These are phyloP conservation scores for Mycena leptocephala DNA, from an alignment of 768 basidiomycete species.

Conservation along the genomic window DNA sequence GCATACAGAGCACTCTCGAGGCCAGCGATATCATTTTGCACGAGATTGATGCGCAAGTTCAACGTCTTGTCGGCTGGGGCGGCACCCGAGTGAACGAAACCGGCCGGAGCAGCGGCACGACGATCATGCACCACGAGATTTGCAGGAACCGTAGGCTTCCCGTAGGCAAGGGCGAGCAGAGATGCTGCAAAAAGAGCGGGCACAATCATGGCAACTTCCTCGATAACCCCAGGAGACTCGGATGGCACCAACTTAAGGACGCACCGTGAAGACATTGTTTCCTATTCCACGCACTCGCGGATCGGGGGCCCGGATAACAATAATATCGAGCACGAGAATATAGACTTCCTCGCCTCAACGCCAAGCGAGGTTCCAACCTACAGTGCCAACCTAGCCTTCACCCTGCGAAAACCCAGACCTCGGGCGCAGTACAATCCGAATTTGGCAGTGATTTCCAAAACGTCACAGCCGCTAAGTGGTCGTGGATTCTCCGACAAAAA, in stretches of 20 bases:
- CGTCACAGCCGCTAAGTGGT: neutral
- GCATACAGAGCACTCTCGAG: constrained; percentile 48
- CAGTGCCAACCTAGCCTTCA: neutral
- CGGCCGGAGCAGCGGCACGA: constrained; percentile 34
- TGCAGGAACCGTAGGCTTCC: neutral
- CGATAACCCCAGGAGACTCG: neutral
- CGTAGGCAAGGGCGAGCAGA: neutral
- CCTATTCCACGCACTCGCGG: neutral
- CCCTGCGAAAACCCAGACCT: neutral
- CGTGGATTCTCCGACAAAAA: neutral
- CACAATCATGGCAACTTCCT: neutral
- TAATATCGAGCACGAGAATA: constrained; percentile 13
- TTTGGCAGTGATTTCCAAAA: neutral
- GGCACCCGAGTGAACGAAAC: constrained; percentile 39
- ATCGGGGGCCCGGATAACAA: constrained; percentile 14
- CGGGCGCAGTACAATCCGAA: neutral
- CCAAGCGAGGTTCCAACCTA: neutral
- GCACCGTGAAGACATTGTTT: constrained; percentile 14
- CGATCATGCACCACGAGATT: constrained; percentile 39
- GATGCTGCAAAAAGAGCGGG: neutral
- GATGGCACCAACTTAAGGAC: constrained; percentile 5
- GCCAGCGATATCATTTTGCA: constrained; percentile 45
- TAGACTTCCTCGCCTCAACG: neutral
- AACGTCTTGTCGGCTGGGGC: constrained; percentile 41
- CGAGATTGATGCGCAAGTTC: constrained; percentile 51